Base-by-base conservation (phyloP, 192 early-diverging fungal genomes). In the Coemansia sp. region DNA sequence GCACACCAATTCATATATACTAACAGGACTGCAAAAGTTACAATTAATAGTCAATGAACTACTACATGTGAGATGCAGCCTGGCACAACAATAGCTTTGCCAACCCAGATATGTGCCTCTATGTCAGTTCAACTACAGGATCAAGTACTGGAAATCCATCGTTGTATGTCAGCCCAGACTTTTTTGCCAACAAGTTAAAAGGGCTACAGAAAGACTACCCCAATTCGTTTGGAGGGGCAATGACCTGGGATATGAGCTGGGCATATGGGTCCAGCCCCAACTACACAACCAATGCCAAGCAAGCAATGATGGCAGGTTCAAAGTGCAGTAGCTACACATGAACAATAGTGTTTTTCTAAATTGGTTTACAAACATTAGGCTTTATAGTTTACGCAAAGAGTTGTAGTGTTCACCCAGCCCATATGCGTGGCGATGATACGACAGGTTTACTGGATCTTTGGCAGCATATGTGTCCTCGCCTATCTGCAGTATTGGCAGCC, bases 361-460 rank as follows among this genome's bases (percentile, higher is more conserved):
- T 15, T 45, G 14, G 15, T 15, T 45, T 45, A 45, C 11, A 15
- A 15, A 45, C 41, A 45, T 15, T 15, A 45, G 15, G 2, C 14
- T 45, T n/a, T 45, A 45, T 45, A 45, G 41, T 65, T 85, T 81
- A 35, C 67, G 66, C 52, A 94, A 68, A 15, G 93, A 94, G 68
- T 98, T 98, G 82, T 98, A 98, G 87, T 98, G 96, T 67, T 92
- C 92, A 24, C 96, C 96, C 15, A 98, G 83, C 25, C 94, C 93
- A 75, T 90, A 97, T 57, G 91, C 88, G 67, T 96, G 89, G 41
- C 88, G 86, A 70, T 98, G 95, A 62, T 92, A 97, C 64, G 91
- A 92, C 37, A 97, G 76, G 63, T 83, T 85, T 37, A 92, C 63
- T 2, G 91, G 90, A 5, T 77, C 65, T 45, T 84, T 84, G n/a